Evolutionary conservation across 164 flowering plant species (phyloP), one percentile per base, ranked within the genome.

Genomic region (Magnolia officinalis): DNA sequence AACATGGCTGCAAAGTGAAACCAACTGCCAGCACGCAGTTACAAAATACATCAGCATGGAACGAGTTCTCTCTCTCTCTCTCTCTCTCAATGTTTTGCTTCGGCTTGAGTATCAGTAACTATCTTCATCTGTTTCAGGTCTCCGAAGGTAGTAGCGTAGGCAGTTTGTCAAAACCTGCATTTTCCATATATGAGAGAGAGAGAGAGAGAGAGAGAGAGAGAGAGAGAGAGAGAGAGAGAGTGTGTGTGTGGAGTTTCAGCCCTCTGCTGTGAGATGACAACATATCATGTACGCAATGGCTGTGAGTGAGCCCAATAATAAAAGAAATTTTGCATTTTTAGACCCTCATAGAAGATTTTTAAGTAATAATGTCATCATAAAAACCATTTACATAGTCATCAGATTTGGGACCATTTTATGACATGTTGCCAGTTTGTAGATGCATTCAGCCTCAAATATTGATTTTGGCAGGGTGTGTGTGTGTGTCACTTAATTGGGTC

Each of bases 91-190:
- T 16, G 10, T 31, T 1, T 18, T 2, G 71, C 71, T 13, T 68
- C 31, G 4, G 71, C 71, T 13, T n/a, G 9, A 70, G 67, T 75
- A 64, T 75, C 81, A 95, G 81, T 90, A 95, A 76, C 98, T 93
- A 68, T 91, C 98, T 67, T 92, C 86, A 67, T 81, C 86, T 55
- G 82, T 81, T 75, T 84, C 84, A 24, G 84, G 84, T 52, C 84
- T 80, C 69, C 96, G 87, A 45, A 94, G 91, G 85, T 89, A 96
- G 85, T 90, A 96, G 8, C 99, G 98, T 78, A 96, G 85, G 76
- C 97, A 91, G 83, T 96, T 96, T 19, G 80, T 82, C 78, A 96
- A 71, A 5, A 91, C 97, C 99, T 96, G 92, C 87, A 83, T 16
- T 75, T 76, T 66, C 51, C 50, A 61, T 45, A 50, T 45, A 5